phyloP scores from a whole-genome alignment of 179 eudicot genomes.

The Patellifolia procumbens region DNA sequence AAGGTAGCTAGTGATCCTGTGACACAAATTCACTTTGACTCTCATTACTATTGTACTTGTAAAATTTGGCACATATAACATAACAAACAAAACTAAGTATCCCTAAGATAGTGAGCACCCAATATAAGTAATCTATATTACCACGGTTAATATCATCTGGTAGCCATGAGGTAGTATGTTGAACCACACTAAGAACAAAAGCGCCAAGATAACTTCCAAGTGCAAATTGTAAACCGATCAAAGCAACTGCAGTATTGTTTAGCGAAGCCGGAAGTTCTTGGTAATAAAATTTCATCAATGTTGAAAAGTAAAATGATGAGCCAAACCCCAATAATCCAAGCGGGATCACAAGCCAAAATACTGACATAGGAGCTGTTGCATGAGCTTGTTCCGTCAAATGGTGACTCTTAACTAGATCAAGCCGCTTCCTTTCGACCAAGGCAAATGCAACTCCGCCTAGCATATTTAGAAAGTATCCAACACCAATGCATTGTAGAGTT shows the following conservation, averaged over 20 bases:
- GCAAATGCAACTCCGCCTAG: neutral
- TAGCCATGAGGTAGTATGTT: neutral
- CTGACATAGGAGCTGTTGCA: neutral
- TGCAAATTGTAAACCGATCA: neutral
- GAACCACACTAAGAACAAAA: neutral
- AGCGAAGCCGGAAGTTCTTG: neutral
- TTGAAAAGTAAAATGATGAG: neutral
- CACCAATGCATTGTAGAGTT: neutral
- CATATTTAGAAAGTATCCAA: neutral
- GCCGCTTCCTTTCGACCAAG: neutral
- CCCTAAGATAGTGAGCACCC: neutral
- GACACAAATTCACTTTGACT: neutral
- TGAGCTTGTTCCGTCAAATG: neutral
- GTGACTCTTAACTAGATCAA: neutral
- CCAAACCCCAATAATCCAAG: neutral
- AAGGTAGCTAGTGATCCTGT: too few species aligned
- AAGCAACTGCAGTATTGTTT: neutral
- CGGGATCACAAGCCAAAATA: neutral
- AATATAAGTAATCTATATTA: neutral
- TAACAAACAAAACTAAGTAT: neutral
- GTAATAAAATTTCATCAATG: neutral
- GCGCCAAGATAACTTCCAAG: neutral
- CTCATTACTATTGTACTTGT: neutral
- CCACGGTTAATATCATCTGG: neutral
- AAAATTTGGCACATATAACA: neutral